A percentile compares a stretch with the other conserved stretches of the same genome.
phyloP scores from a whole-genome alignment of 1,284 basidiomycete genomes.

The Xerocomus nothofagi region DNA sequence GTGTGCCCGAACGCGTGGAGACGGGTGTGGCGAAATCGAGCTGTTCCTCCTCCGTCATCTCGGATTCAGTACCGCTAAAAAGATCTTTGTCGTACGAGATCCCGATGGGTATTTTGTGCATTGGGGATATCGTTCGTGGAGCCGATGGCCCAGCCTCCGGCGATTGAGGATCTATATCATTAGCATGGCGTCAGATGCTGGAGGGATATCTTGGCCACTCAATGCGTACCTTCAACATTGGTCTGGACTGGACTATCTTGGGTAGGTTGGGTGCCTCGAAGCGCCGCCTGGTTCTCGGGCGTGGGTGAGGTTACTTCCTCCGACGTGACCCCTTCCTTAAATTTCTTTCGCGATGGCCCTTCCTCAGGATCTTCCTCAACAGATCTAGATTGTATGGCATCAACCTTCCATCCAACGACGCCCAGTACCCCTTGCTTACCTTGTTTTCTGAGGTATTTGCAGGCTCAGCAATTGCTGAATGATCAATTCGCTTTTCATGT shows the following conservation, averaged over 20 bases:
- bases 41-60: constrained; percentile 26
- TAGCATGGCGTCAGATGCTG: background rate
- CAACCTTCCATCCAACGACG: background rate
- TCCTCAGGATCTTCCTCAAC: constrained; percentile 12
- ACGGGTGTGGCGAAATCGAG: constrained; percentile 25
- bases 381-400: constrained; percentile 9
- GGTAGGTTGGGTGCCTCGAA: background rate
- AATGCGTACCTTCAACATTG: constrained; percentile 7
- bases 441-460: constrained; percentile 6
- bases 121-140: background rate
- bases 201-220: background rate
- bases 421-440: constrained; percentile 6
- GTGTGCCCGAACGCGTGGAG: constrained; percentile 26
- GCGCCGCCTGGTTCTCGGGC: background rate
- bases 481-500: constrained; percentile 30
- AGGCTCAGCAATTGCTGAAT: constrained; percentile 20
- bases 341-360: constrained; percentile 18
- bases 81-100: constrained; percentile 15
- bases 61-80: constrained; percentile 26
- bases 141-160: constrained; percentile 5
- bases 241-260: background rate
- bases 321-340: constrained; percentile 2
- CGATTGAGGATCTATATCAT: background rate
- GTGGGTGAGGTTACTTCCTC: background rate
- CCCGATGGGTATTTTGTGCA: background rate